These are phyloP conservation scores for Amanita polypyramis DNA, from an alignment of 768 basidiomycete species.

Conservation along the genomic window DNA sequence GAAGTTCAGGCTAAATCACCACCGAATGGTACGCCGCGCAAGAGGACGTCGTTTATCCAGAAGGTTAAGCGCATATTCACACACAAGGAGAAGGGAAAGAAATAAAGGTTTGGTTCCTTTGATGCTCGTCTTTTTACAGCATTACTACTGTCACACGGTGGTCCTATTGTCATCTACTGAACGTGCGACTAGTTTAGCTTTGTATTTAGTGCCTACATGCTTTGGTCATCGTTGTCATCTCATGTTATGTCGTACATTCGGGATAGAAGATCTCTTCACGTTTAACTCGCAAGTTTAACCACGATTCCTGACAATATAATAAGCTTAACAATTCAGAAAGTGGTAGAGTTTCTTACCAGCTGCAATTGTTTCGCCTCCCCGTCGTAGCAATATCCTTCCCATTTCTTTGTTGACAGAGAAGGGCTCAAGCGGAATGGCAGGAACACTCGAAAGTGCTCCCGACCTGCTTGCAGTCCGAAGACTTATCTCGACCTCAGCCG, in stretches of 20 bases:
- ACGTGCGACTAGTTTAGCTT: not conserved
- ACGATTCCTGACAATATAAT: not conserved
- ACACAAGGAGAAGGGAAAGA: conserved; percentile 31
- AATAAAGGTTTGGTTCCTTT: not conserved
- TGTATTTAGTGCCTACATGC: no score
- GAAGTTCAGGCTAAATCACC: not conserved
- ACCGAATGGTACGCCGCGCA: conserved; percentile 20
- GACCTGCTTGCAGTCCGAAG: conserved; percentile 49
- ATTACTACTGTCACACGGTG: no score
- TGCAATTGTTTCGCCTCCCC: conserved; percentile 90
- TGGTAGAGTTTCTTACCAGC: conserved; percentile 47
- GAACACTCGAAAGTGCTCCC: conserved; percentile 30
- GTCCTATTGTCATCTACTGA: not conserved
- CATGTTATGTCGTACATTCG: not conserved
- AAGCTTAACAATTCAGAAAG: no score
- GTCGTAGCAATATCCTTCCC: conserved; percentile 82
- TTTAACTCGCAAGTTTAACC: not conserved
- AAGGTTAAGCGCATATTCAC: conserved; percentile 43
- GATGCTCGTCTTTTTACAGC: not conserved
- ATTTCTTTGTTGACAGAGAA: conserved; percentile 89
- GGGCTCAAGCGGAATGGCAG: conserved; percentile 77
- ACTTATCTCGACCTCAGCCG: conserved; percentile 80
- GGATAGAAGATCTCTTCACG: not conserved
- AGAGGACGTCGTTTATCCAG: conserved; percentile 47
- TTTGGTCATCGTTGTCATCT: not conserved